Evolutionary conservation across 1,139 yeast species (phyloP).

Genomic region (Magnusiomyces clavatus): DNA sequence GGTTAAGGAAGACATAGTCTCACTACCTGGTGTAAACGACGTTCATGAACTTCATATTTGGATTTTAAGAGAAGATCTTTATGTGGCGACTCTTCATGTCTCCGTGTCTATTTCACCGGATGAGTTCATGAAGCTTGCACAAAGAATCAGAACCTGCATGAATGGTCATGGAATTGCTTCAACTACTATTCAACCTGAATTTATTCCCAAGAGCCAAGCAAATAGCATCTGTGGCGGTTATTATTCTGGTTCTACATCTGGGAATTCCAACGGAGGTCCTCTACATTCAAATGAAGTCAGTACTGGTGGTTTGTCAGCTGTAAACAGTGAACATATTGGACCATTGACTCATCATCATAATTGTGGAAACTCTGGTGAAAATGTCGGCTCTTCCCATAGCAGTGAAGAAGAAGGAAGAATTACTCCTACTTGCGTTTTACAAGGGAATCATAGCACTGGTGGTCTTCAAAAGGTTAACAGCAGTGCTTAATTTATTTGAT

Average conservation of each 20-base stretch:
- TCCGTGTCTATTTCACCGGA: slow-evolving; percentile 59
- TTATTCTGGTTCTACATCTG: not conserved
- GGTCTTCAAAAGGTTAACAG: slow-evolving; percentile 10
- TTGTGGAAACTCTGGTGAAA: not conserved
- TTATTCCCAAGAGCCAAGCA: slow-evolving; percentile 19
- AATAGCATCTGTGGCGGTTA: slow-evolving; percentile 2
- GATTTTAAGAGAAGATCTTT: slow-evolving; percentile 84
- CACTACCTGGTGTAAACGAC: slow-evolving; percentile 64
- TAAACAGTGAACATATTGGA: not conserved
- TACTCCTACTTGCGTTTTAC: slow-evolving; percentile 12
- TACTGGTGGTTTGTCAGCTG: slow-evolving; percentile 4
- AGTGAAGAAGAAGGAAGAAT: not conserved
- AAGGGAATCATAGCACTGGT: slow-evolving; percentile 15
- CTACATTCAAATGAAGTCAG: not conserved
- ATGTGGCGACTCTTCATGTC: slow-evolving; percentile 85
- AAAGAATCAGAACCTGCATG: slow-evolving; percentile 67
- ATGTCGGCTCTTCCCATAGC: too few species aligned
- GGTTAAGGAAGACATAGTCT: slow-evolving; percentile 59
- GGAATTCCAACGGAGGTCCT: too few species aligned
- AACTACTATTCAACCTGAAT: slow-evolving; percentile 95
- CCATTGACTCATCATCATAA: not conserved
- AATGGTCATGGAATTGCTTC: slow-evolving; percentile 84
- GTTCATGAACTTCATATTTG: slow-evolving; percentile 95
- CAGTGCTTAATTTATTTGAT: too few species aligned
- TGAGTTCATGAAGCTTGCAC: slow-evolving; percentile 63